Conservation (phyloP, 306 rosid species). For the Quercus suber region DNA sequence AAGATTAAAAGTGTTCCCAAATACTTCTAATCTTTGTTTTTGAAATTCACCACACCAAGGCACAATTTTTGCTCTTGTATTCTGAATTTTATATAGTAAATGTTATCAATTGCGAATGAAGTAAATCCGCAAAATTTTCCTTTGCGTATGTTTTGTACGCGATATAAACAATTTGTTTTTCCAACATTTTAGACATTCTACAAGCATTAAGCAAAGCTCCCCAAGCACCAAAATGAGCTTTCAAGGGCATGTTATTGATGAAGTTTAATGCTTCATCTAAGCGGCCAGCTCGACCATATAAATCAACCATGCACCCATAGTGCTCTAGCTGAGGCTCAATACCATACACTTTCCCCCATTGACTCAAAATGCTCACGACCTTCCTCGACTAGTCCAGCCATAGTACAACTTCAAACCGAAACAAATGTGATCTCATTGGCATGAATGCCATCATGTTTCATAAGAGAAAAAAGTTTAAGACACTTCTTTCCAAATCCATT, state of each 20-base stretch:
- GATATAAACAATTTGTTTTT: no score
- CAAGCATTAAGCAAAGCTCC: conserved; percentile 63
- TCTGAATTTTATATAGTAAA: no score
- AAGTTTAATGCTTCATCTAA: conserved; percentile 52
- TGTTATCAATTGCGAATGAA: no score
- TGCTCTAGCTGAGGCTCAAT: conserved; percentile 58
- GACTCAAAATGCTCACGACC: conserved; percentile 45
- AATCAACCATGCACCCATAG: conserved; percentile 64
- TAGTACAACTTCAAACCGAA: conserved; percentile 49
- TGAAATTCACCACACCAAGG: no score
- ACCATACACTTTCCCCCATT: conserved; percentile 40
- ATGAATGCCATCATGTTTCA: conserved; percentile 42
- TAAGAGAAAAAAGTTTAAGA: conserved; percentile 40
- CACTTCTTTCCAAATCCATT: conserved; percentile 54
- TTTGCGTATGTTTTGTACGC: no score
- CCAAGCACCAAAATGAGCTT: conserved; percentile 64
- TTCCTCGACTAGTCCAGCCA: conserved; percentile 58
- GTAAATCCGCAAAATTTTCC: no score
- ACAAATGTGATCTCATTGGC: conserved; percentile 52
- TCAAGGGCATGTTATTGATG: conserved; percentile 57
- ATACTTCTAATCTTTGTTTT: no score
- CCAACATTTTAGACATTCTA: conserved; percentile 20
- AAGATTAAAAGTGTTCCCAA: no score
- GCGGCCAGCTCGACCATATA: conserved; percentile 56
- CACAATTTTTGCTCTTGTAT: no score